A percentile compares a stretch with the other conserved stretches of the same genome.
phyloP scores from a whole-genome alignment of 768 basidiomycete species.

The Leucocoprinus leucothites region DNA sequence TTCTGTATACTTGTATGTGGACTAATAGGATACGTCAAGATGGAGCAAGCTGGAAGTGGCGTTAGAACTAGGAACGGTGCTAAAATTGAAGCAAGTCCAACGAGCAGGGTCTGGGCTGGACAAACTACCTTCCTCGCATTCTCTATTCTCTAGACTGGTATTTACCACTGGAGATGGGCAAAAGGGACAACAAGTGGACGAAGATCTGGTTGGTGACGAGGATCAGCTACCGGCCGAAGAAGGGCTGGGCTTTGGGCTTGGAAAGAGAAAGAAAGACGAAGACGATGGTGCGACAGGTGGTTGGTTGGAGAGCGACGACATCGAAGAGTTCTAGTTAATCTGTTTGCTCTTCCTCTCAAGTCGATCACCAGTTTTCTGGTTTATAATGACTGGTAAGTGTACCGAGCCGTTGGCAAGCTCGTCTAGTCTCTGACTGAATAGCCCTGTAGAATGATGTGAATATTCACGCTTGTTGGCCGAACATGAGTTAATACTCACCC shows the following conservation, averaged over 20 bases:
- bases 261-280: background rate
- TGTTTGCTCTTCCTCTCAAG: background rate
- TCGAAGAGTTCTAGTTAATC: conserved; percentile 41
- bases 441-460: background rate
- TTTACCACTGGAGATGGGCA: conserved; percentile 37
- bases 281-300: conserved; percentile 36
- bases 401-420: background rate
- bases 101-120: conserved; percentile 21
- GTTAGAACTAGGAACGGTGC: conserved; percentile 55
- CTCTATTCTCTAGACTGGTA: conserved; percentile 48
- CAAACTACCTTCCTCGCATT: conserved; percentile 28
- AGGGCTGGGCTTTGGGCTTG: conserved; percentile 10
- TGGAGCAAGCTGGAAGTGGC: conserved; percentile 53
- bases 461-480: background rate
- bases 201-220: conserved; percentile 25
- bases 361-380: background rate
- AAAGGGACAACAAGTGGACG: conserved; percentile 30
- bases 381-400: background rate
- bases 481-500: background rate
- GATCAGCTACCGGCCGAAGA: conserved; percentile 17
- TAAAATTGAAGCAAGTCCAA: conserved; percentile 43
- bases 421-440: background rate
- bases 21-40: conserved; percentile 31
- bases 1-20: background rate
- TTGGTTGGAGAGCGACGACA: conserved; percentile 60